Evolutionary conservation across 305 asterid genomes (phyloP).

Genomic region (Solanum hybrid): DNA sequence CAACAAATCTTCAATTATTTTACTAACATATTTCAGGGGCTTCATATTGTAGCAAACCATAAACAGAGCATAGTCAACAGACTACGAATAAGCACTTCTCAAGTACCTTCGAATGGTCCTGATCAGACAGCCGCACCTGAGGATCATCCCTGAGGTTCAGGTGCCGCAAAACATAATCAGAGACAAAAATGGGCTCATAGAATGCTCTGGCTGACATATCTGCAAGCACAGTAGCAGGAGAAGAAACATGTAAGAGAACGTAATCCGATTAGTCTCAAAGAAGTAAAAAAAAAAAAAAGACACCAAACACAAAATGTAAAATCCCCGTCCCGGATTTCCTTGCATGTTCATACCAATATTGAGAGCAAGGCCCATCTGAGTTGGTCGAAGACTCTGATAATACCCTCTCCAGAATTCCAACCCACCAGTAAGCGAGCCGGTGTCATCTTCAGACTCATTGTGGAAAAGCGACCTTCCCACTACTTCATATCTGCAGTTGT

Average conservation of each 20-base stretch:
- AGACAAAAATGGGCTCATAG: constrained; percentile 45
- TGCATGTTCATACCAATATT: constrained; percentile 45
- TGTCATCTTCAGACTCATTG: not conserved
- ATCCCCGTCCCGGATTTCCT: not conserved
- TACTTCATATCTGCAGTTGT: constrained; percentile 37
- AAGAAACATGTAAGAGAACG: constrained; percentile 1
- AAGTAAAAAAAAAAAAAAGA: not conserved
- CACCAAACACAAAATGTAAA: not conserved
- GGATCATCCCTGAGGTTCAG: constrained; percentile 33
- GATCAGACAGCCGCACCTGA: constrained; percentile 37
- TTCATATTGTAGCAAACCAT: not conserved
- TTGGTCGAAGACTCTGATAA: constrained; percentile 79
- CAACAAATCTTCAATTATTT: not conserved
- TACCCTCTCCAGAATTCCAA: constrained; percentile 67
- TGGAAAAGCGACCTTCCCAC: constrained; percentile 74
- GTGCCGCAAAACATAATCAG: constrained; percentile 24
- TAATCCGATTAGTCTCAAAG: not conserved
- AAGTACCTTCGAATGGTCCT: constrained; percentile 60
- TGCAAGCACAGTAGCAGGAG: constrained; percentile 18
- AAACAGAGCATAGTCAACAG: not conserved
- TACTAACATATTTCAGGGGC: not conserved
- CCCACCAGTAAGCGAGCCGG: constrained; percentile 50
- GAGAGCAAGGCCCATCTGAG: constrained; percentile 85
- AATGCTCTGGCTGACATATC: constrained; percentile 80
- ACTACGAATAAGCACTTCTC: not conserved